These are phyloP conservation scores for Torulaspora globosa DNA, from an alignment of 1,139 yeast genomes.

Conservation along the genomic window DNA sequence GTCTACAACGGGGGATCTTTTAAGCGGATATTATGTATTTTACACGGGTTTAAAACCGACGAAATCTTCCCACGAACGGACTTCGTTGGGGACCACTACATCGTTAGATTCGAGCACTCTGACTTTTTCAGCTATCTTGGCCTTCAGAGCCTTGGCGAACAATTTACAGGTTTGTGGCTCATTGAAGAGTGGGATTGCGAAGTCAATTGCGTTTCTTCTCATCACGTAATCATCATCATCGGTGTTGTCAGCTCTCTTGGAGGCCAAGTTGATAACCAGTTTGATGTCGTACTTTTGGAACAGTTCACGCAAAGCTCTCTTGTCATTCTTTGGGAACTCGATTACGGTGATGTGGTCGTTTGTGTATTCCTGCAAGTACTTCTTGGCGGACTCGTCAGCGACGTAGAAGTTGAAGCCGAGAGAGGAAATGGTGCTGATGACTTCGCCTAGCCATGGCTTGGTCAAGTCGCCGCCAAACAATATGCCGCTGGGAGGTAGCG, in stretches of 20 bases:
- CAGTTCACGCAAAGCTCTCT: slow-evolving; percentile 87
- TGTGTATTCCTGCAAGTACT: slow-evolving; percentile 54
- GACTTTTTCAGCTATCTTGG: slow-evolving; percentile 59
- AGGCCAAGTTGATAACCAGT: slow-evolving; percentile 88
- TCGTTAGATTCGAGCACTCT: slow-evolving; percentile 39
- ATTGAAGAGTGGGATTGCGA: slow-evolving; percentile 91
- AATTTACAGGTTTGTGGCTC: slow-evolving; percentile 90
- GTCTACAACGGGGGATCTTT: not conserved
- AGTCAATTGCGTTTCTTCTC: slow-evolving; percentile 99
- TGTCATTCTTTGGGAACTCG: slow-evolving; percentile 88
- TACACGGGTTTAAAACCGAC: slow-evolving; percentile 87
- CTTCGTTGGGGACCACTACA: slow-evolving; percentile 74
- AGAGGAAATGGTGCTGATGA: slow-evolving; percentile 63
- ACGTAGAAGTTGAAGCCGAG: slow-evolving; percentile 70
- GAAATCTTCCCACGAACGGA: slow-evolving; percentile 92
- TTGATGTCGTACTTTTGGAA: slow-evolving; percentile 81
- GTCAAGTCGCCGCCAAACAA: slow-evolving; percentile 90
- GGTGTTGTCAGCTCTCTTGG: slow-evolving; percentile 78
- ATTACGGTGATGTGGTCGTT: slow-evolving; percentile 53
- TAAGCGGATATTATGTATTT: slow-evolving; percentile 3
- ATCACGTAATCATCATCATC: slow-evolving; percentile 89
- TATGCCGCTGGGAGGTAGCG: slow-evolving; percentile 83
- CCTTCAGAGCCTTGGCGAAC: slow-evolving; percentile 79
- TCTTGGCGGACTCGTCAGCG: slow-evolving; percentile 67
- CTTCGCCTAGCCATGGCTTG: slow-evolving; percentile 64